Percentiles rank a stretch among this genome's conserved stretches.
These are phyloP conservation scores for Phylloporus sp. DNA, from an alignment of 768 basidiomycete species.

Conservation along the genomic window DNA sequence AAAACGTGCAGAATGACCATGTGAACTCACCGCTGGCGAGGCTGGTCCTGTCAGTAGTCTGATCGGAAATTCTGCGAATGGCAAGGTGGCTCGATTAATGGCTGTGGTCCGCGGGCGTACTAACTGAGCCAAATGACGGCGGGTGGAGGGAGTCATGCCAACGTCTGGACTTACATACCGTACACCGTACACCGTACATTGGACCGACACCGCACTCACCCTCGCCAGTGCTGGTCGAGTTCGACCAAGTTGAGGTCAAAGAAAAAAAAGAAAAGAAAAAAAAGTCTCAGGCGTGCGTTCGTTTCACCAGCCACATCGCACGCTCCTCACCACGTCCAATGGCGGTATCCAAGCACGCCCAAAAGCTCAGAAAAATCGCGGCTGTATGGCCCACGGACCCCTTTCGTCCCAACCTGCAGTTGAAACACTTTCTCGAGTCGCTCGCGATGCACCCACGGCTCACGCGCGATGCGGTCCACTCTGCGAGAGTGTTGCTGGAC, in stretches of 20 bases:
- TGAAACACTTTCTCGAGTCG: conserved; percentile 59
- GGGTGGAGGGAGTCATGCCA: neutral
- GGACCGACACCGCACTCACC: neutral
- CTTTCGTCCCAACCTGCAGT: conserved; percentile 73
- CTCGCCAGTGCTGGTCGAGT: too few relatives aligned
- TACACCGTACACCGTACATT: neutral
- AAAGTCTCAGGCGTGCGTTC: conserved; percentile 8
- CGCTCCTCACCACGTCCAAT: conserved; percentile 14
- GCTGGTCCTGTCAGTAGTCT: neutral
- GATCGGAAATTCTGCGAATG: neutral
- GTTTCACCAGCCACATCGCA: neutral
- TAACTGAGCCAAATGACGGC: neutral
- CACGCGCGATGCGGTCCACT: conserved; percentile 55
- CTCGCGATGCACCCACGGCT: conserved; percentile 68
- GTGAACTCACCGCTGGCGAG: neutral
- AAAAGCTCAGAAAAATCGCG: conserved; percentile 50
- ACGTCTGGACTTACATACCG: neutral
- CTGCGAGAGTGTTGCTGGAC: conserved; percentile 51
- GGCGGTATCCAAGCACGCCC: conserved; percentile 28
- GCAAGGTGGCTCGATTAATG: neutral
- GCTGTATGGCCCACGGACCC: conserved; percentile 67
- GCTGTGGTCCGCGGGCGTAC: neutral
- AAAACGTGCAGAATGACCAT: neutral
- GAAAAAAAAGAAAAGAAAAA: too few relatives aligned
- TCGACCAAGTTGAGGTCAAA: too few relatives aligned